phyloP scores from a whole-genome alignment of 2,329 filamentous ascomycete species.

The Ceratocystis diversiconidia region DNA sequence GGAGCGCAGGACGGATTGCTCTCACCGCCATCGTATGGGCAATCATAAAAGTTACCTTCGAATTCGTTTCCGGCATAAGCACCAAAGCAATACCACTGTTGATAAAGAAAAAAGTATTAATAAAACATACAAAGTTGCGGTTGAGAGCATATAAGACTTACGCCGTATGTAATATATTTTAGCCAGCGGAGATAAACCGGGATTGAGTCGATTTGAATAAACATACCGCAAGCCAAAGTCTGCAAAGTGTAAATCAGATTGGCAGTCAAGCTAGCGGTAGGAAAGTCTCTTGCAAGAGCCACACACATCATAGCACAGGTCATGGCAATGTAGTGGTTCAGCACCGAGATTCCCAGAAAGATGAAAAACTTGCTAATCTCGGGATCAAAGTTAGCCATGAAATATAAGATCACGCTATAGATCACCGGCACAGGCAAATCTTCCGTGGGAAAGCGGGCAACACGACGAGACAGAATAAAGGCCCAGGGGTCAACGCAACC shows the following conservation, averaged over 20 bases:
- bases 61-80: constrained; percentile 63
- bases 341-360: constrained; percentile 53
- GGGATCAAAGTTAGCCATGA: constrained; percentile 59
- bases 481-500: constrained; percentile 55
- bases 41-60: constrained; percentile 55
- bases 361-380: constrained; percentile 52
- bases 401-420: constrained; percentile 60
- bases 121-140: background rate
- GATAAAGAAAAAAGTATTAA: constrained; percentile 18
- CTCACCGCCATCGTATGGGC: constrained; percentile 47
- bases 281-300: constrained; percentile 50
- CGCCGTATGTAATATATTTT: constrained; percentile 51
- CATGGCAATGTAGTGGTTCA: constrained; percentile 61
- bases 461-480: constrained; percentile 54
- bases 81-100: constrained; percentile 54
- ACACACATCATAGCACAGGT: constrained; percentile 57
- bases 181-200: constrained; percentile 68
- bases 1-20: constrained; percentile 50
- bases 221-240: constrained; percentile 61
- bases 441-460: constrained; percentile 55
- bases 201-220: constrained; percentile 58
- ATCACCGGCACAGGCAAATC: constrained; percentile 59
- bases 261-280: constrained; percentile 55
- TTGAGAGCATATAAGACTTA: constrained; percentile 24
- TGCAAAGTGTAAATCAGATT: constrained; percentile 62